Base-by-base conservation (phyloP, 176 grass and related monocot genomes). In the Oryza punctata region DNA sequence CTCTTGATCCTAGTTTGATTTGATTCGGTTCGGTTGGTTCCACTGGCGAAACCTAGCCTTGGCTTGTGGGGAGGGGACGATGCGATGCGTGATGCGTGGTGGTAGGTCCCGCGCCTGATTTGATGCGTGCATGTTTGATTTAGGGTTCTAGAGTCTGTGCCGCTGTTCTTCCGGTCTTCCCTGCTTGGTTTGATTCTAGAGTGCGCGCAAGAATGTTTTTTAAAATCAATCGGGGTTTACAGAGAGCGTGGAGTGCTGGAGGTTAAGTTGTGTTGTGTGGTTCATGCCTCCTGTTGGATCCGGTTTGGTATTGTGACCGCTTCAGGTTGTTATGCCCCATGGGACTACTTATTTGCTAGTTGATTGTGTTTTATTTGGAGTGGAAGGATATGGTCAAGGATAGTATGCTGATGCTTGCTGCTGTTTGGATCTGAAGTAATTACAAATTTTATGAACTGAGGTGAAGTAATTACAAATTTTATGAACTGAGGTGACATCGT, bases 401-500 rank as follows among this genome's bases (percentile, higher is more conserved):
- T 45, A 15, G n/a, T n/a, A 26, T 29, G 4, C 70, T 46, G 24
- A 26, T 33, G 19, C 16, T 10, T 81, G 32, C 9, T 60, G 54
- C 6, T 21, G 19, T 37, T 70, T 82, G 69, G 69, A 73, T 82
- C 57, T 82, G 43, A 49, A 25, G 44, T 49, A 12, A 72, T 72
- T 47, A 44, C 7, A 72, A 72, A 72, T 72, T 72, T 3, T 28
- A 46, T 28, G 23, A 47, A 47, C 25, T 72, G 38, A 72, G 23
- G 23, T 82, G 43, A 49, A 25, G 44, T 49, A 12, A 72, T 72
- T 47, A 44, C 7, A 72, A 72, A 72, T 72, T 72, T 3, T 28
- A 46, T 28, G 23, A 47, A 47, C 25, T 72, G 38, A 72, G 23
- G 23, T n/a, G 64, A 27, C 41, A 44, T 8, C 70, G 5, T 72